Percentiles rank a stretch among this genome's conserved stretches.
phyloP scores from a whole-genome alignment of 371 early-diverging fungal species.

The Actinomucor elegans region DNA sequence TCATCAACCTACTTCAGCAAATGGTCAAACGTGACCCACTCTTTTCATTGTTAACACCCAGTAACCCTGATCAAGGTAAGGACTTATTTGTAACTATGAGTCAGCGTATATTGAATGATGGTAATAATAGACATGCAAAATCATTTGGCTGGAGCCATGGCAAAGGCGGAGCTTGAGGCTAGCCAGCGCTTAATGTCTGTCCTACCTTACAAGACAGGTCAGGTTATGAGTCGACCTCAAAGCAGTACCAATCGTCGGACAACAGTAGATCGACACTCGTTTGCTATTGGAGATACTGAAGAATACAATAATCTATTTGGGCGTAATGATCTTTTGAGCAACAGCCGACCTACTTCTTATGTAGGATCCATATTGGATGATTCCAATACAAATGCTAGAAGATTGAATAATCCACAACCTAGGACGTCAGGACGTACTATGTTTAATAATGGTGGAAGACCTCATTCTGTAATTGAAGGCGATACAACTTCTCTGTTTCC shows the following conservation, averaged over 20 bases:
- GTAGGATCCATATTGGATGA: slow-evolving; percentile 17
- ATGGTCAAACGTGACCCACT: slow-evolving; percentile 79
- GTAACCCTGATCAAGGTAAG: slow-evolving; percentile 62
- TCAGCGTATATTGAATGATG: too few species aligned
- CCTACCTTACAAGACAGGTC: slow-evolving; percentile 55
- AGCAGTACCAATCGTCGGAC: slow-evolving; percentile 39
- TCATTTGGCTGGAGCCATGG: slow-evolving; percentile 61
- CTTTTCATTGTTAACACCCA: slow-evolving; percentile 60
- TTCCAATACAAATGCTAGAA: background rate
- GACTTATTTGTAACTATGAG: background rate
- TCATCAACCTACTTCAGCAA: slow-evolving; percentile 85
- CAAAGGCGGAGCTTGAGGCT: slow-evolving; percentile 62
- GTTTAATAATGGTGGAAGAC: slow-evolving; percentile 23
- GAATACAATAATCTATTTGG: slow-evolving; percentile 54
- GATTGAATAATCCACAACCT: slow-evolving; percentile 1
- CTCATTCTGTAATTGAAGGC: slow-evolving; percentile 38
- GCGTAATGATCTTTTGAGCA: slow-evolving; percentile 7
- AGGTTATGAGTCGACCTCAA: slow-evolving; percentile 51
- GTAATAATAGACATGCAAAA: slow-evolving; percentile 49
- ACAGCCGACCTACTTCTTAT: slow-evolving; percentile 1
- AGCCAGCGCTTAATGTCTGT: slow-evolving; percentile 56
- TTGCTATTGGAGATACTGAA: slow-evolving; percentile 65
- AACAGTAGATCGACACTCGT: slow-evolving; percentile 75
- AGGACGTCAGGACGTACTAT: slow-evolving; percentile 22
- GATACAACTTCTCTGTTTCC: slow-evolving; percentile 20